phyloP scores from a whole-genome alignment of 1,284 basidiomycete genomes.

The Leccinum pallidistipes region DNA sequence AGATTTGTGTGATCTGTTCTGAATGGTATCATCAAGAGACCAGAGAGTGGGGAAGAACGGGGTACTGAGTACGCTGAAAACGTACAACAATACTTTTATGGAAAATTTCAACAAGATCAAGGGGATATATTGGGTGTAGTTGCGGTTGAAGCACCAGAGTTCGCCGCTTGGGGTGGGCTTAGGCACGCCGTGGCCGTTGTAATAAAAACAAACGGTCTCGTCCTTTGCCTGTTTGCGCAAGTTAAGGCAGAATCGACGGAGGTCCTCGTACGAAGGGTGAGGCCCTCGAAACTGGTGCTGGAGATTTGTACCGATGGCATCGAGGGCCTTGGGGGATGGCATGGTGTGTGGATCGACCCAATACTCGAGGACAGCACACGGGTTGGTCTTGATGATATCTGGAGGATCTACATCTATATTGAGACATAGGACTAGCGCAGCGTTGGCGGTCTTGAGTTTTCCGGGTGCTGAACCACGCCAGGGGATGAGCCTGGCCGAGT shows the following conservation, averaged over 20 bases:
- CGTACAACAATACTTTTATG: constrained; percentile 5
- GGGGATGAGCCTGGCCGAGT: constrained; percentile 62
- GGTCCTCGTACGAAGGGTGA: constrained; percentile 94
- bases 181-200: constrained; percentile 98
- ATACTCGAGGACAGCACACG: constrained; percentile 93
- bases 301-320: constrained; percentile 88
- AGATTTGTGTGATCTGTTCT: constrained; percentile 13
- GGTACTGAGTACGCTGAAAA: neutral
- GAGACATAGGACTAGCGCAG: constrained; percentile 92
- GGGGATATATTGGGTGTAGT: constrained; percentile 98
- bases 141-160: constrained; percentile 98
- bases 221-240: constrained; percentile 90
- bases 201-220: constrained; percentile 95
- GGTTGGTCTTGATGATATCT: constrained; percentile 96
- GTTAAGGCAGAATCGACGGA: constrained; percentile 86
- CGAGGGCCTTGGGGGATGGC: constrained; percentile 85
- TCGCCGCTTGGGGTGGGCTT: constrained; percentile 96
- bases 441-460: constrained; percentile 89
- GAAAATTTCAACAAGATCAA: constrained; percentile 1
- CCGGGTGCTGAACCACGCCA: constrained; percentile 81
- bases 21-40: constrained; percentile 13
- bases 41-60: constrained; percentile 3
- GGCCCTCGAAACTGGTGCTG: constrained; percentile 94
- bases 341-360: constrained; percentile 96
- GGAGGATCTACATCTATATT: constrained; percentile 99